Evolutionary conservation across 106 monocot genomes (phyloP).

Genomic region (Ottelia alismoides): DNA sequence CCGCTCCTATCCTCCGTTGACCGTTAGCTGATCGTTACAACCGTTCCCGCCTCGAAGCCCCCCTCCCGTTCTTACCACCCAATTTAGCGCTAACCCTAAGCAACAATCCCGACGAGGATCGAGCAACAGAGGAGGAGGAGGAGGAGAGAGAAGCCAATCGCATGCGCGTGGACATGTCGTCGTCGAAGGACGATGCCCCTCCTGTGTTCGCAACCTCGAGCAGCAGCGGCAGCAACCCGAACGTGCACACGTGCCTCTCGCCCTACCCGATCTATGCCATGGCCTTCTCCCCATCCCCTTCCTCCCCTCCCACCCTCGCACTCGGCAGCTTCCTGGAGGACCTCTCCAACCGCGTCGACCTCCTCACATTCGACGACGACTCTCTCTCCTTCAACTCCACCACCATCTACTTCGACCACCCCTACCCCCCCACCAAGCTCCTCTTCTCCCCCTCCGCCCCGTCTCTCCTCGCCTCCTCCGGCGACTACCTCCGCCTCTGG

Average conservation of each 20-base stretch:
- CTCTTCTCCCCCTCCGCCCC: constrained; percentile 51
- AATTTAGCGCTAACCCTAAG: too few relatives aligned
- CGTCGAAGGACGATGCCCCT: too few relatives aligned
- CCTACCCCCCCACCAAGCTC: constrained; percentile 93
- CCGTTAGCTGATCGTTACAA: too few relatives aligned
- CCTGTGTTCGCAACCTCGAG: too few relatives aligned
- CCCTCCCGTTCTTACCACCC: too few relatives aligned
- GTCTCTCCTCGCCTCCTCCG: constrained; percentile 77
- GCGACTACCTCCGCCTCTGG: constrained; percentile 64
- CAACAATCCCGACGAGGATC: too few relatives aligned
- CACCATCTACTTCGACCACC: constrained; percentile 78
- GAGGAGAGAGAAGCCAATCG: too few relatives aligned
- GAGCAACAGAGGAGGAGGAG: too few relatives aligned
- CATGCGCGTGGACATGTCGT: too few relatives aligned
- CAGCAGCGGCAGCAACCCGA: too few relatives aligned
- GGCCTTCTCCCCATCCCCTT: constrained; percentile 42
- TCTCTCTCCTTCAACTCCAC: constrained; percentile 26
- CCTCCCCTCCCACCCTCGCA: constrained; percentile 50
- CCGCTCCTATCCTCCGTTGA: too few relatives aligned
- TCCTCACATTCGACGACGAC: constrained; percentile 61
- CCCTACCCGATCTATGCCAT: constrained; percentile 87
- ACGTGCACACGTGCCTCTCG: constrained; percentile 62
- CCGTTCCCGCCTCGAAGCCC: too few relatives aligned
- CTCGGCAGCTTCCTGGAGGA: constrained; percentile 84
- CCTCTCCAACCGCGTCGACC: constrained; percentile 53